phyloP scores from a whole-genome alignment of 1,139 yeast species.

The Scheffersomyces cryptocercus region DNA sequence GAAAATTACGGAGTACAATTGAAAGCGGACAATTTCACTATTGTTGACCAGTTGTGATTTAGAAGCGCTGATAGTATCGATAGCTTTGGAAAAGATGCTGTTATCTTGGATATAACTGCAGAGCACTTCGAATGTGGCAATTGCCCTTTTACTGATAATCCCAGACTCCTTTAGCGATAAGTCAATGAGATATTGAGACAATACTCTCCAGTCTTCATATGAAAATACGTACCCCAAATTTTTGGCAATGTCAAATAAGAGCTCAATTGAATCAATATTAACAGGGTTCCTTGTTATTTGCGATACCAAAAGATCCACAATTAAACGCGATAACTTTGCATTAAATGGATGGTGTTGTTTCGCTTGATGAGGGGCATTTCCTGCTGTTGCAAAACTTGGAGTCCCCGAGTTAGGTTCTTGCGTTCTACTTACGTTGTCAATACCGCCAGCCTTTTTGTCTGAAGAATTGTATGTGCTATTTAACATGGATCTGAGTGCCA shows the following conservation, averaged over 20 bases:
- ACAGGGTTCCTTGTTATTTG: slow-evolving; percentile 17
- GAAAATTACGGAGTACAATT: slow-evolving; percentile 12
- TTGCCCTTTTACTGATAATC: slow-evolving; percentile 54
- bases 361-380: background rate
- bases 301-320: slow-evolving; percentile 15
- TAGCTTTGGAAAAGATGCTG: background rate
- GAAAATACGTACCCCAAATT: slow-evolving; percentile 54
- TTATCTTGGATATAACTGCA: slow-evolving; percentile 29
- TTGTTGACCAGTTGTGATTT: background rate
- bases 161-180: slow-evolving; percentile 46
- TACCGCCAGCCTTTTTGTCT: background rate
- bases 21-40: slow-evolving; percentile 9
- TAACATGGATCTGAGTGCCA: slow-evolving; percentile 69
- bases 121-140: slow-evolving; percentile 55
- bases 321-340: slow-evolving; percentile 17
- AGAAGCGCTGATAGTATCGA: background rate
- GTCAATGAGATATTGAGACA: slow-evolving; percentile 38
- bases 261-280: slow-evolving; percentile 64
- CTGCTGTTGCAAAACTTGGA: background rate
- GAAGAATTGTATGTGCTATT: slow-evolving; percentile 19
- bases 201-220: slow-evolving; percentile 35
- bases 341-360: slow-evolving; percentile 11
- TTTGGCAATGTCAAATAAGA: slow-evolving; percentile 58
- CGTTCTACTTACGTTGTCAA: background rate
- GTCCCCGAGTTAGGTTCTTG: background rate